These are phyloP conservation scores for Wickerhamomyces rabaulensis DNA, from an alignment of 805 yeast genomes.

Conservation along the genomic window DNA sequence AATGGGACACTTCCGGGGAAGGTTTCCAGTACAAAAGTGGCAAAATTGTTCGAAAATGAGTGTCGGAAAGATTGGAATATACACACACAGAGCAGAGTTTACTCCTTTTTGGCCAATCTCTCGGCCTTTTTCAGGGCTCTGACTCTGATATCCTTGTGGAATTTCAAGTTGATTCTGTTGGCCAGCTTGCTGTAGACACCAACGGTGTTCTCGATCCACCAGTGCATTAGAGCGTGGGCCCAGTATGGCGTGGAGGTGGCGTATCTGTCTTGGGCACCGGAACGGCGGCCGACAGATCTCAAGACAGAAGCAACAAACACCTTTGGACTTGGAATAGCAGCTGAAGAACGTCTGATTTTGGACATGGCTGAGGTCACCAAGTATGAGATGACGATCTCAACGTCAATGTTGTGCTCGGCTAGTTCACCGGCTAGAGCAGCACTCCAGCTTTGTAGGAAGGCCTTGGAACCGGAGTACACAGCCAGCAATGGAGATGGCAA, in stretches of 20 bases:
- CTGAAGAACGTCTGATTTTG: constrained; percentile 74
- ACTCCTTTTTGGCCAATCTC: constrained; percentile 28
- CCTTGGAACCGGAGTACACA: constrained; percentile 93
- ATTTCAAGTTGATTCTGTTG: constrained; percentile 57
- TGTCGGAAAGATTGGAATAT: background rate
- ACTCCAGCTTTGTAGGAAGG: constrained; percentile 93
- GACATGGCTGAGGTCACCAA: constrained; percentile 95
- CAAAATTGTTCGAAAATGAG: too few relatives aligned
- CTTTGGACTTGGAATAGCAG: constrained; percentile 76
- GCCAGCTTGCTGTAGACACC: constrained; percentile 78
- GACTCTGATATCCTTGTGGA: constrained; percentile 75
- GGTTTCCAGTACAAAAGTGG: background rate
- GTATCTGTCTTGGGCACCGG: constrained; percentile 88
- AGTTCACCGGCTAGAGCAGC: constrained; percentile 84
- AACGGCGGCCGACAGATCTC: constrained; percentile 68
- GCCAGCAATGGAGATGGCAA: constrained; percentile 91
- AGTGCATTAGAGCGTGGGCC: constrained; percentile 91
- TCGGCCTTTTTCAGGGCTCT: constrained; percentile 80
- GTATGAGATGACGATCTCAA: constrained; percentile 79
- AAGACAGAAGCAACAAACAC: constrained; percentile 72
- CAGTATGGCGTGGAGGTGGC: constrained; percentile 89
- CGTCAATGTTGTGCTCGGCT: constrained; percentile 65
- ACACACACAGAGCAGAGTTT: background rate
- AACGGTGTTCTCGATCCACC: constrained; percentile 67
- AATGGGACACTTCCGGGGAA: background rate